Base-by-base conservation (phyloP, 495 filamentous ascomycete genomes). In the Daldinia concentrica region DNA sequence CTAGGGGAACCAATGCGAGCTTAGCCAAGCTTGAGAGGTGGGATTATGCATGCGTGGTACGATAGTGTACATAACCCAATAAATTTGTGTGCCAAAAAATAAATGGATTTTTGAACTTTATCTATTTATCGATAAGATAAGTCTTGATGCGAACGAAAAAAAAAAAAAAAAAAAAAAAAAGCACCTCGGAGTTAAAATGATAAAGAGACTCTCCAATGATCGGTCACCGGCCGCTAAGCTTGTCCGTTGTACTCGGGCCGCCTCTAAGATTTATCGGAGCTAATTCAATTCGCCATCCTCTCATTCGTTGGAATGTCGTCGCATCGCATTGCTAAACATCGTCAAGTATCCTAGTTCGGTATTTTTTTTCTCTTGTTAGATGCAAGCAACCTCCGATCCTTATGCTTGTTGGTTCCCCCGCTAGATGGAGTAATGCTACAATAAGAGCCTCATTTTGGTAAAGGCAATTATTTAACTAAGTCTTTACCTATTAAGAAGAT, bases 341-440 rank as follows among this genome's bases (percentile, higher is more conserved):
- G 60, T 62, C 26, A 48, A 37, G 17, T 41, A 32, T 55, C 60
- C 57, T 59, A 51, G 60, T 64, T 62, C 64, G 56, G 36, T 64
- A 52, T 73, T 65, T 73, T 71, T 68, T 50, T 55, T n/a, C n/a
- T 39, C 34, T 68, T 62, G 71, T 69, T 73, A 62, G 65, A 73
- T 51, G 71, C 71, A 73, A 32, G 48, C 12, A 48, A 4, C 22
- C 24, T 37, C 19, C 50, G 41, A 58, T 56, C 41, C 26, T 1
- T 32, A 55, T 62, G 30, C 50, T 55, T 43, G 65, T 73, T 73
- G 58, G 61, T 54, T 24, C 41, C 61, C 26, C n/a, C 15, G 1
- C 39, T 27, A 51, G 9, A 60, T 8, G 11, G 45, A 37, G 39
- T 52, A 68, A 73, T 64, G 30, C 17, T 57, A 26, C 69, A 52